Conservation (phyloP, 1,139 yeast genomes). For the Yamadazyma buinensis region DNA sequence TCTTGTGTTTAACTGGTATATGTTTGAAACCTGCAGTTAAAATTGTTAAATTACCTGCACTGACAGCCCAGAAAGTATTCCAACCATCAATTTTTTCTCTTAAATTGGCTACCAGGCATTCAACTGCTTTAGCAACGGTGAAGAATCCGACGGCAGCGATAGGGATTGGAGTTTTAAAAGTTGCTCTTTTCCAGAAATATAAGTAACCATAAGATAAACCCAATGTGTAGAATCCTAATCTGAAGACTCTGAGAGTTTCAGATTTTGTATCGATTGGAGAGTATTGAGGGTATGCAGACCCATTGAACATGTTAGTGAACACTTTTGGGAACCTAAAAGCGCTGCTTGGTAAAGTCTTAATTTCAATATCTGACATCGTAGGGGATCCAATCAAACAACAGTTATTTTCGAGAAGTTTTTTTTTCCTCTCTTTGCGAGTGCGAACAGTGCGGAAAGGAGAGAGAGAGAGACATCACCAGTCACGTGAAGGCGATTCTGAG, state of each 20-base stretch:
- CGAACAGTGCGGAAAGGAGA: not conserved
- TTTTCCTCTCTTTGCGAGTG: too few relatives aligned
- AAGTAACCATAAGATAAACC: conserved; percentile 49
- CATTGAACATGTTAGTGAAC: conserved; percentile 37
- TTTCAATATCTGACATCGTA: conserved; percentile 9
- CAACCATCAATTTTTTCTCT: conserved; percentile 50
- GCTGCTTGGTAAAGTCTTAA: conserved; percentile 28
- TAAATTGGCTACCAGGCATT: conserved; percentile 39
- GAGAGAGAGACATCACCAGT: not conserved
- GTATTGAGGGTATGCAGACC: conserved; percentile 44
- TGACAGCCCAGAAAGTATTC: conserved; percentile 47
- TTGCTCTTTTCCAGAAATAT: conserved; percentile 45
- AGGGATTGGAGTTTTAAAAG: conserved; percentile 42
- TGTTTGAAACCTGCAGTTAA: conserved; percentile 39
- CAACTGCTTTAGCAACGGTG: conserved; percentile 41
- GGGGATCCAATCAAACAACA: conserved; percentile 11
- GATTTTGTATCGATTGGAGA: conserved; percentile 43
- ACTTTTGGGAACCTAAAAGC: conserved; percentile 43
- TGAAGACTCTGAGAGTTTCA: conserved; percentile 38
- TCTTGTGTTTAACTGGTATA: conserved; percentile 43
- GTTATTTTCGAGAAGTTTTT: conserved; percentile 6
- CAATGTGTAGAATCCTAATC: conserved; percentile 41
- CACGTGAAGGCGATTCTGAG: not conserved
- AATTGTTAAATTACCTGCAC: conserved; percentile 39
- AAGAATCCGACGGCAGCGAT: conserved; percentile 39